Base-by-base conservation (phyloP, 225 moss, liverwort and hornwort genomes). In the Polytrichum formosum region DNA sequence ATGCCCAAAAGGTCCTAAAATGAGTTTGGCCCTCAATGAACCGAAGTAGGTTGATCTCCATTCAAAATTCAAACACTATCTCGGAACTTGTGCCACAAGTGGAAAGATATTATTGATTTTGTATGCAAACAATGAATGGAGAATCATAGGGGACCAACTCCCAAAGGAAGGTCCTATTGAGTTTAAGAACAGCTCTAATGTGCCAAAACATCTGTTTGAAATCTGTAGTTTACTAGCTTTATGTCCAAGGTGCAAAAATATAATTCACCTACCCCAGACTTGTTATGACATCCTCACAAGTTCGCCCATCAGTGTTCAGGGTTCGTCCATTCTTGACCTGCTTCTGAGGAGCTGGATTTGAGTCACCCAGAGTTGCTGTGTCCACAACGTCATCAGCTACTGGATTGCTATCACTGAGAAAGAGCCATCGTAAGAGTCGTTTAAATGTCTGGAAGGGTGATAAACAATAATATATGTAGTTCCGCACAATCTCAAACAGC, bases 271-370 rank as follows among this genome's bases (percentile, higher is more conserved):
- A 98, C 80, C 98, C 98, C 56, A 94, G 66, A 63, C 86, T 75
- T 67, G 88, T 98, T 27, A 98, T 98, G 27, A 92, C 88, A 78
- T 98, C 94, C 66, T 87, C 91, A 69, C 98, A 94, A 35, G 98
- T 98, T 53, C 98, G 90, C 63, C 68, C 94, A 69, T 98, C 98
- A 1, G 94, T 92, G 65, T 98, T 98, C 70, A 92, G 71, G 22
- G 77, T 19, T 71, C 85, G 78, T 60, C 77, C 64, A 26, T 29
- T 77, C 61, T 81, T 83, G 26, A 63, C 58, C 75, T 85, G 78
- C 78, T 90, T 86, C 68, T 83, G 88, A 53, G 79, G 68, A 55
- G 68, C 66, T 64, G 92, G 80, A 66, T 89, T 83, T 63, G 90
- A 73, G 61, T 92, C 79, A 54, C 94, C 92, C 73, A 98, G 76